Evolutionary conservation across 768 basidiomycete species (phyloP).

Genomic region (Rhodosporidiobolus sp.): DNA sequence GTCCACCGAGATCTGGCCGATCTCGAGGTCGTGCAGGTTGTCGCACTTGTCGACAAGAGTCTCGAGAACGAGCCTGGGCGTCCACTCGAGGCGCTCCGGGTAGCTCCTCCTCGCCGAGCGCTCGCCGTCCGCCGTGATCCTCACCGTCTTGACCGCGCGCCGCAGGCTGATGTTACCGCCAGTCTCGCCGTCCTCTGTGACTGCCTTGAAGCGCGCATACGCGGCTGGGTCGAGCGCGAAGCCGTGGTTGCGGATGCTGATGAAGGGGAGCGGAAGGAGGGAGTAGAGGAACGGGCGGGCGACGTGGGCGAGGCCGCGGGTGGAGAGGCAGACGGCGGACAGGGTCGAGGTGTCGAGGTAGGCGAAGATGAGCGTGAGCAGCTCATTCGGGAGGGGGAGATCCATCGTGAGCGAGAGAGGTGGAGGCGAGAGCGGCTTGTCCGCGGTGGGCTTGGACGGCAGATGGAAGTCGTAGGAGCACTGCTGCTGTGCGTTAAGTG

Average conservation of each 20-base stretch:
- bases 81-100: not conserved
- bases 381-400: too few species aligned
- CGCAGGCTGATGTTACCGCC: not conserved
- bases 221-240: not conserved
- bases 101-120: not conserved
- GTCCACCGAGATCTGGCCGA: too few species aligned
- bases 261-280: not conserved
- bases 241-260: not conserved
- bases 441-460: too few species aligned
- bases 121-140: not conserved
- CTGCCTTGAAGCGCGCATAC: not conserved
- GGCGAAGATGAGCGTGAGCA: too few species aligned
- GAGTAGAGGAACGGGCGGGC: not conserved
- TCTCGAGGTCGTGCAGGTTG: not conserved
- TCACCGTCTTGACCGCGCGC: not conserved
- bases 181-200: not conserved
- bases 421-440: too few species aligned
- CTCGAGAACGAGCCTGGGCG: not conserved
- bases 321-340: too few species aligned
- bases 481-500: too few species aligned
- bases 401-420: too few species aligned
- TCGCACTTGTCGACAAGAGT: not conserved
- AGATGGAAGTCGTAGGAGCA: too few species aligned
- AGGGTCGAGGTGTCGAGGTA: too few species aligned
- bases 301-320: too few species aligned